phyloP scores from a whole-genome alignment of 805 yeast species.

The Zygosaccharomyces bisporus region DNA sequence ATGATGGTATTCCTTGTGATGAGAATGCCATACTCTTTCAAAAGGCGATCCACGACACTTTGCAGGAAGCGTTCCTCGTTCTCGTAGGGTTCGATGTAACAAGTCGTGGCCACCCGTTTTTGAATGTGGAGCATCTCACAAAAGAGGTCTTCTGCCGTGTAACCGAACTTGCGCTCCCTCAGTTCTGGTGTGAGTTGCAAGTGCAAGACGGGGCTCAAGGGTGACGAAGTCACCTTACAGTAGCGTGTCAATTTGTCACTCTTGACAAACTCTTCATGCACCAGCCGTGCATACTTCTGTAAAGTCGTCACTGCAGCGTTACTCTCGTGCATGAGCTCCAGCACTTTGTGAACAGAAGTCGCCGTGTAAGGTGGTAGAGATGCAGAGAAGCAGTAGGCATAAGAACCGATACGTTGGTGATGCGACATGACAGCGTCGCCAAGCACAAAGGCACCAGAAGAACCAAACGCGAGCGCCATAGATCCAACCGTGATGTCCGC shows the following conservation, averaged over 20 bases:
- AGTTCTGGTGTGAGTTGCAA: conserved; percentile 49
- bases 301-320: conserved; percentile 37
- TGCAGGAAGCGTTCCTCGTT: conserved; percentile 62
- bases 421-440: conserved; percentile 80
- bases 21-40: conserved; percentile 51
- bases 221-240: conserved; percentile 52
- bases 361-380: conserved; percentile 91
- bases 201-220: conserved; percentile 66
- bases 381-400: conserved; percentile 91
- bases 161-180: conserved; percentile 32
- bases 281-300: conserved; percentile 39
- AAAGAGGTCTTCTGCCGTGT: conserved; percentile 29
- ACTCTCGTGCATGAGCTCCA: conserved; percentile 46
- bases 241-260: conserved; percentile 38
- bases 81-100: conserved; percentile 37
- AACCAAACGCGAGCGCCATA: conserved; percentile 72
- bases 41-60: conserved; percentile 54
- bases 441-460: conserved; percentile 92
- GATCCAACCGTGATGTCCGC: conserved; percentile 87
- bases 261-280: conserved; percentile 42
- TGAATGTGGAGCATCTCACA: conserved; percentile 27
- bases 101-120: conserved; percentile 33
- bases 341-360: conserved; percentile 52
- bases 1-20: conserved; percentile 62
- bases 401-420: conserved; percentile 87